Conservation (phyloP, 768 basidiomycete species). For the Macrolepiota albuminosa region DNA sequence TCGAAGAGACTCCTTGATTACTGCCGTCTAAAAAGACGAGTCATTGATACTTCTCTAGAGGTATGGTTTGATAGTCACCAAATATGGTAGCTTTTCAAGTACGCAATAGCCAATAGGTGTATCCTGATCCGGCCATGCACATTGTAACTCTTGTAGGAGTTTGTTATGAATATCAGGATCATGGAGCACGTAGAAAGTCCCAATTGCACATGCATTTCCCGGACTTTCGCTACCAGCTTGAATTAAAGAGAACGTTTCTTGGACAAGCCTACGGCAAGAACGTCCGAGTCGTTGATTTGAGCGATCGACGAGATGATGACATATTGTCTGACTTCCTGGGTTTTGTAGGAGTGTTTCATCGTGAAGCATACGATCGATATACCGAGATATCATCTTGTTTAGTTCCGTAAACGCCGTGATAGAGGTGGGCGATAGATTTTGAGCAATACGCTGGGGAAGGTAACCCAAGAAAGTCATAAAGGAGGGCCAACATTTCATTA, state of each 20-base stretch:
- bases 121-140: constrained; percentile 31
- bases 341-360: constrained; percentile 8
- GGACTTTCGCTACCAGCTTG: constrained; percentile 35
- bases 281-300: constrained; percentile 2
- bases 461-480: constrained; percentile 11
- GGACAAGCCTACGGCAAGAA: constrained; percentile 17
- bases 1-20: constrained; percentile 44
- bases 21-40: constrained; percentile 31
- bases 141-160: constrained; percentile 28
- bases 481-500: constrained; percentile 28
- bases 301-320: constrained; percentile 16
- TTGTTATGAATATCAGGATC: constrained; percentile 20
- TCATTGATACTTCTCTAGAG: background rate
- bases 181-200: constrained; percentile 32
- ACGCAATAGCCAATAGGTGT: constrained; percentile 19
- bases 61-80: constrained; percentile 25
- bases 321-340: constrained; percentile 17
- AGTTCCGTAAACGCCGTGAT: constrained; percentile 11
- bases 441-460: constrained; percentile 13
- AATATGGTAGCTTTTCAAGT: constrained; percentile 38
- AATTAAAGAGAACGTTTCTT: constrained; percentile 33
- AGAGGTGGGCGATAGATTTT: constrained; percentile 2
- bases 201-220: constrained; percentile 32
- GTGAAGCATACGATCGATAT: constrained; percentile 13
- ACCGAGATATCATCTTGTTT: constrained; percentile 6